Percentiles rank a stretch among this genome's conserved stretches.
phyloP scores from a whole-genome alignment of 2,329 filamentous ascomycete genomes.

The Bipolaris victoriae region DNA sequence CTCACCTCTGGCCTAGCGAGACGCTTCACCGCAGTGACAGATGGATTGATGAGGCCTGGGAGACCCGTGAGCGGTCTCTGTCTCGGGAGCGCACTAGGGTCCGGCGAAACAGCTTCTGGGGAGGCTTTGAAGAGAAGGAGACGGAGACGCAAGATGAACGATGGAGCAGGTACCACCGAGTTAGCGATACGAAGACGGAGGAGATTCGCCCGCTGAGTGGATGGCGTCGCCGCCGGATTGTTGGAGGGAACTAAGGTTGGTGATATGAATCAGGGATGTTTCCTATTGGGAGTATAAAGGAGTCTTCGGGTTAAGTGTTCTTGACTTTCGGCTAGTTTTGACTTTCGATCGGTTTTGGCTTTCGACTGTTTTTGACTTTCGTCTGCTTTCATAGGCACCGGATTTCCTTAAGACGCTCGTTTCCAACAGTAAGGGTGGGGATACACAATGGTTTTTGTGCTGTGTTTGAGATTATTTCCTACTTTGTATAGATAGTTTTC shows the following conservation, averaged over 20 bases:
- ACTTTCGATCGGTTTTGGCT: background rate
- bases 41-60: conserved; percentile 36
- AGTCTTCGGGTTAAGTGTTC: background rate
- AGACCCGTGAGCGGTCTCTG: conserved; percentile 29
- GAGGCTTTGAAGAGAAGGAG: conserved; percentile 21
- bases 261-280: too few species aligned
- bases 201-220: conserved; percentile 41
- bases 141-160: conserved; percentile 30
- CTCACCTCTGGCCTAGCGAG: conserved; percentile 27
- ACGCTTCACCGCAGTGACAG: conserved; percentile 33
- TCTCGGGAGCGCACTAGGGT: conserved; percentile 12
- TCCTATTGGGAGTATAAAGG: background rate
- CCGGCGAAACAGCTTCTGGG: conserved; percentile 20
- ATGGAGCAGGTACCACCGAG: conserved; percentile 27
- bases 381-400: background rate
- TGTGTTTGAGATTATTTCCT: background rate
- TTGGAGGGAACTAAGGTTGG: background rate
- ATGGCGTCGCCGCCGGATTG: conserved; percentile 21
- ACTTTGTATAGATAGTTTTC: background rate
- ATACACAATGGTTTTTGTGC: background rate
- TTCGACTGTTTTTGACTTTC: background rate
- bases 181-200: conserved; percentile 41
- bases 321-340: background rate
- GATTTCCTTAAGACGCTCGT: conserved; percentile 2
- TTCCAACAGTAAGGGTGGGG: background rate